phyloP scores from a whole-genome alignment of 495 filamentous ascomycete genomes.

The Annulohypoxylon stygium region DNA sequence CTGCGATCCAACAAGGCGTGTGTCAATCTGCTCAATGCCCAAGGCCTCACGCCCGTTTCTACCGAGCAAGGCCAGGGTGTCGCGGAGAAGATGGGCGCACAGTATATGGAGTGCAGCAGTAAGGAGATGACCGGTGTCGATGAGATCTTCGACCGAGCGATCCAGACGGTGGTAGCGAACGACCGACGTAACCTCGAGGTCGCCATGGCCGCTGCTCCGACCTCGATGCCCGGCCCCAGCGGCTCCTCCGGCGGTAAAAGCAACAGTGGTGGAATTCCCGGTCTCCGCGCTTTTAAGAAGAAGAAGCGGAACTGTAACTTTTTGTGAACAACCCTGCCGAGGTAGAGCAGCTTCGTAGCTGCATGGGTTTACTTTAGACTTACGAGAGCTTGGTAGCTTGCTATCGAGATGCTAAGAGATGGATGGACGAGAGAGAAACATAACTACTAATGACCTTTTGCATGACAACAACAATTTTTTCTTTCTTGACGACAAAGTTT shows the following conservation, averaged over 20 bases:
- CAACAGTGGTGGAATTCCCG: slow-evolving; percentile 50
- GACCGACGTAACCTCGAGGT: slow-evolving; percentile 65
- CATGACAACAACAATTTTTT: slow-evolving; percentile 46
- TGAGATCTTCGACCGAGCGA: slow-evolving; percentile 91
- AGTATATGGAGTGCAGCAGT: slow-evolving; percentile 97
- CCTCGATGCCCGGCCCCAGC: slow-evolving; percentile 34
- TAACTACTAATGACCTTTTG: slow-evolving; percentile 44
- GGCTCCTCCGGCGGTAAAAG: slow-evolving; percentile 32
- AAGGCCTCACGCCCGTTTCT: slow-evolving; percentile 94
- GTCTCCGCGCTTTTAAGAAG: slow-evolving; percentile 58
- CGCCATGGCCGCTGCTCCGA: slow-evolving; percentile 52
- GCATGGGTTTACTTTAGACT: not conserved
- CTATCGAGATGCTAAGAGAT: slow-evolving; percentile 37
- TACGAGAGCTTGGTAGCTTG: not conserved
- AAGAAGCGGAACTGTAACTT: slow-evolving; percentile 80
- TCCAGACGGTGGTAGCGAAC: slow-evolving; percentile 85
- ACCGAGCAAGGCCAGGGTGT: slow-evolving; percentile 89
- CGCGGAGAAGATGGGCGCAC: slow-evolving; percentile 90
- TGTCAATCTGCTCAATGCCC: slow-evolving; percentile 97
- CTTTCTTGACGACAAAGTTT: slow-evolving; percentile 44
- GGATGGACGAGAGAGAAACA: slow-evolving; percentile 34
- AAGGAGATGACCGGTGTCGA: slow-evolving; percentile 97
- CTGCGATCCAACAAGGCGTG: slow-evolving; percentile 93
- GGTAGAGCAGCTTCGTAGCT: not conserved
- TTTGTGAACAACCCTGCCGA: slow-evolving; percentile 65